Percentiles rank a stretch among this genome's conserved stretches.
Conservation (phyloP, 768 basidiomycete species). For the Russula emetica region DNA sequence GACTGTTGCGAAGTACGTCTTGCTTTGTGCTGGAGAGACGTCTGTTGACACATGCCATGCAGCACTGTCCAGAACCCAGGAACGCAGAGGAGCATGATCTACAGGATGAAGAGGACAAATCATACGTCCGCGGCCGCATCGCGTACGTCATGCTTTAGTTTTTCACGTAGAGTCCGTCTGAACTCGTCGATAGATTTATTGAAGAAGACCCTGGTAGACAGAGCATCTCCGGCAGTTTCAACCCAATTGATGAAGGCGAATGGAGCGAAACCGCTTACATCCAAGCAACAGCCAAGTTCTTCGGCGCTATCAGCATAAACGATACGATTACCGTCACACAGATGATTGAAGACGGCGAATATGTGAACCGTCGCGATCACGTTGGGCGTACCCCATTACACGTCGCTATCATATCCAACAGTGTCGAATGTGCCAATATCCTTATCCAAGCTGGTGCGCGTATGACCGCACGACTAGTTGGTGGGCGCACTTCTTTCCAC, state of each 20-base stretch:
- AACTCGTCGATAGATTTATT: conserved; percentile 43
- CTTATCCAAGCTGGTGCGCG: conserved; percentile 54
- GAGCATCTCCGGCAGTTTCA: conserved; percentile 58
- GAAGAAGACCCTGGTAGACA: conserved; percentile 59
- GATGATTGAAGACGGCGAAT: conserved; percentile 42
- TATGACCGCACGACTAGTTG: conserved; percentile 52
- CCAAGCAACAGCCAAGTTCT: conserved; percentile 50
- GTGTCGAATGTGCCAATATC: conserved; percentile 44
- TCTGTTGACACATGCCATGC: neutral
- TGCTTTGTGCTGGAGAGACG: neutral
- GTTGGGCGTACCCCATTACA: conserved; percentile 61
- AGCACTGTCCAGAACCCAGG: conserved; percentile 54
- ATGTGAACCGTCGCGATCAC: conserved; percentile 54
- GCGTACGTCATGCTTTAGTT: neutral
- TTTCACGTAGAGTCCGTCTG: neutral
- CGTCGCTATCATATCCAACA: conserved; percentile 48
- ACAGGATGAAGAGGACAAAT: conserved; percentile 50
- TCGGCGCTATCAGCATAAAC: conserved; percentile 48
- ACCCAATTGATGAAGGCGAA: conserved; percentile 62
- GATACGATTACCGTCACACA: conserved; percentile 41
- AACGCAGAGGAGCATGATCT: conserved; percentile 52
- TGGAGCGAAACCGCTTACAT: conserved; percentile 62
- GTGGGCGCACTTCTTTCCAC: conserved; percentile 54
- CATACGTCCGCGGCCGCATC: conserved; percentile 43
- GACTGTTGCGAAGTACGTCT: conserved; percentile 56